Evolutionary conservation across 148 eudicot species (phyloP).

Genomic region (Pharnaceum exiguum): DNA sequence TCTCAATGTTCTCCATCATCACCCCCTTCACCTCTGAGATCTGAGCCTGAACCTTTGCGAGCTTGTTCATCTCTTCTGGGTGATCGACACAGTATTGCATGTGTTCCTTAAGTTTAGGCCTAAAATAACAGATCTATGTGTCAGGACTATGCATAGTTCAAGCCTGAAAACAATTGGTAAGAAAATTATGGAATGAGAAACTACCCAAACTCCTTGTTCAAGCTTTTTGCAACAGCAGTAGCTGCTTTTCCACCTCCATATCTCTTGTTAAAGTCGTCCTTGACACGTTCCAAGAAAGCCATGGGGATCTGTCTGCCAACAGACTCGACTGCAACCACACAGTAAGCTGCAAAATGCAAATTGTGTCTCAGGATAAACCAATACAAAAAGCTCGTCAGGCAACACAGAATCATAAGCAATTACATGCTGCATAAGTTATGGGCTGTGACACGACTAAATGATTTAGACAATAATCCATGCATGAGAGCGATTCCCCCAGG

Average conservation of each 20-base stretch:
- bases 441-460: too few species aligned
- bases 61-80: conserved; percentile 55
- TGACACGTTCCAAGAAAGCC: conserved; percentile 44
- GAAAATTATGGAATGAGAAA: not conserved
- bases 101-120: conserved; percentile 50
- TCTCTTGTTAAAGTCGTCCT: conserved; percentile 51
- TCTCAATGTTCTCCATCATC: conserved; percentile 56
- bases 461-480: too few species aligned
- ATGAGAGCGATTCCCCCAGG: too few species aligned
- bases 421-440: too few species aligned
- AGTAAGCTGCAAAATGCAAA: conserved; percentile 33
- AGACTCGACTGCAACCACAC: conserved; percentile 52
- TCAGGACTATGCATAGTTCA: conserved; percentile 6
- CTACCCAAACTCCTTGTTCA: conserved; percentile 51
- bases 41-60: conserved; percentile 46
- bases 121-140: not conserved
- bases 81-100: conserved; percentile 56
- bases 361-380: not conserved
- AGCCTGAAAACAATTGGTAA: not conserved
- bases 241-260: conserved; percentile 50
- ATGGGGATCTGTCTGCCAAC: conserved; percentile 50
- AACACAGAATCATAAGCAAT: not conserved
- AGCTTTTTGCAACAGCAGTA: conserved; percentile 42
- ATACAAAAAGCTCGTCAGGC: not conserved
- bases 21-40: conserved; percentile 54